These are phyloP conservation scores for Dendrocalamus latiflorus DNA, from an alignment of 202 grass and related monocot genomes.

Conservation along the genomic window DNA sequence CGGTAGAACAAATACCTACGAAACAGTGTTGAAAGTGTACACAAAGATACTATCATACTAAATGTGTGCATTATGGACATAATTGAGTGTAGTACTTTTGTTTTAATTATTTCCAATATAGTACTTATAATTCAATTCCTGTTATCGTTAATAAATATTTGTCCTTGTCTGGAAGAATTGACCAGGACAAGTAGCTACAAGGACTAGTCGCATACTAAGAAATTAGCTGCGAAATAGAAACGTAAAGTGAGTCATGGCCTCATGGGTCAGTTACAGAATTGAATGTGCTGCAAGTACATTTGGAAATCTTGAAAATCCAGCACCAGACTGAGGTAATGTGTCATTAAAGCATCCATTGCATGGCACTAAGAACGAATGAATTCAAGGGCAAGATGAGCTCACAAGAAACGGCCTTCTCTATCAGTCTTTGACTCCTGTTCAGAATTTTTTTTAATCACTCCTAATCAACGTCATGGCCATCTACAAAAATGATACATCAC, in stretches of 20 bases:
- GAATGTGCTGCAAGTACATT: background rate
- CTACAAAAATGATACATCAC: background rate
- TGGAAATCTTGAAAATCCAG: conserved; percentile 22
- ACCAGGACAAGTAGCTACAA: background rate
- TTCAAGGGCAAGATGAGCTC: background rate
- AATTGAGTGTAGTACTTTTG: background rate
- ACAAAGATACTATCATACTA: background rate
- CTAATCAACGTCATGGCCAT: background rate
- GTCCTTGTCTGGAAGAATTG: conserved; percentile 15
- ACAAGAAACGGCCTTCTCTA: background rate
- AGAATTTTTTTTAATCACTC: background rate
- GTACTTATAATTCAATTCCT: background rate
- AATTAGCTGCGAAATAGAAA: background rate
- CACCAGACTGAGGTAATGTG: background rate
- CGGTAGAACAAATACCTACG: background rate
- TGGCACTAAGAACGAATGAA: conserved; percentile 17
- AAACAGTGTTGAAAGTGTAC: background rate
- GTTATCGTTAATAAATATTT: background rate
- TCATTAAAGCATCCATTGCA: conserved; percentile 27
- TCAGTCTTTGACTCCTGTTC: conserved; percentile 9
- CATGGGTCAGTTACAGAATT: background rate
- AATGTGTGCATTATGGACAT: background rate
- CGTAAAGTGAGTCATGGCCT: background rate
- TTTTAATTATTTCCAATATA: background rate
- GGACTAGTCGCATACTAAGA: background rate